Base-by-base conservation (phyloP, 1,139 yeast species). In the Neolecta irregularis region DNA sequence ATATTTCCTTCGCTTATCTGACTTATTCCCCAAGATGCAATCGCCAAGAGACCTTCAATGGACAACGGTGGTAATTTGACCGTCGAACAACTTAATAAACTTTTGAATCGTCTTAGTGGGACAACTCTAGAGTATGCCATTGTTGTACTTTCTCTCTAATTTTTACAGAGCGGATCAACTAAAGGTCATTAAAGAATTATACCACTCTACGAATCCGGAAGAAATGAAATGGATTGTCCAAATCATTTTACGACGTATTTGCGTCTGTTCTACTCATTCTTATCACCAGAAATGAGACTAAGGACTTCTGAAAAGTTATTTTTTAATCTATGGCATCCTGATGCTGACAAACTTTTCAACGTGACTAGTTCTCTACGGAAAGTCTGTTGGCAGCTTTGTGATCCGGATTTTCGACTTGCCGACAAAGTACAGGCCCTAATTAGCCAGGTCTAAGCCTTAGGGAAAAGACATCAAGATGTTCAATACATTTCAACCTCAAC, bases 251-350 rank as follows among this genome's bases (percentile, higher is more conserved):
- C 73, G 76, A 45, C 62, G 62, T 39, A 63, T 72, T 18, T 19
- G 5, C 13, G 6, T 3, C 11, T 12, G 13, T 3, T 19, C 16
- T 6, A 9, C 39, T 11, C 11, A 28, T 36, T 8, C 24, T n/a
- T 28, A 13, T n/a, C 9, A 9, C 11, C 7, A n/a, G 22, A 26
- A 9, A 12, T 33, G 45, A 47, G 52, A 13, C 44, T 78, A 20
- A 69, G 72, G 2, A 65, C 71, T 9, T 65, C 74, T 39, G 92
- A 79, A 46, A 61, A 65, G 35, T 57, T 63, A n/a, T 62, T 81
- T 40, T 58, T 81, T 31, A 49, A 55, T n/a, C 49, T 59, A 23
- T 81, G 91, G 83, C 93, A 83, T 50, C 85, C 85, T 0, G 85
- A 80, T 51, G 91, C 92, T 1, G 60, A 64, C 9, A 64, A 65